phyloP scores from a whole-genome alignment of 1,284 basidiomycete genomes.

The Mycena sp. region DNA sequence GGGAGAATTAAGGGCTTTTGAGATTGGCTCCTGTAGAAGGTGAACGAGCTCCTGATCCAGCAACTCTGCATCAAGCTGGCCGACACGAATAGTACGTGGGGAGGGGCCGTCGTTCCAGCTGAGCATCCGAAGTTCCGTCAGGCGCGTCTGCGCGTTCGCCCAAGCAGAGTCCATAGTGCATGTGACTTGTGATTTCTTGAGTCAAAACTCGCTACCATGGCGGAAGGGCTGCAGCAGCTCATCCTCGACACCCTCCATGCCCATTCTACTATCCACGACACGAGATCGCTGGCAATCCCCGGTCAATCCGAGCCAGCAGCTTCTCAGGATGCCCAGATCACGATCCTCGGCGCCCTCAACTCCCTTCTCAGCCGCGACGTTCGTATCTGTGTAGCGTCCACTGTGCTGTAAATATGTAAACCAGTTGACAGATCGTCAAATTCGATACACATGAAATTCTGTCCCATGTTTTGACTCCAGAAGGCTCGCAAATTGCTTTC shows the following conservation, averaged over 20 bases:
- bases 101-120: slow-evolving; percentile 37
- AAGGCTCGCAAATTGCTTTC: slow-evolving; percentile 82
- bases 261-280: slow-evolving; percentile 73
- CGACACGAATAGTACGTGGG: slow-evolving; percentile 77
- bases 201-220: slow-evolving; percentile 53
- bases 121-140: slow-evolving; percentile 56
- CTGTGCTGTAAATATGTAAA: slow-evolving; percentile 19
- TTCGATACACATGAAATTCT: slow-evolving; percentile 84
- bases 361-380: slow-evolving; percentile 89
- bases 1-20: slow-evolving; percentile 73
- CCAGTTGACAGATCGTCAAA: slow-evolving; percentile 77
- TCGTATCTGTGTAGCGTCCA: slow-evolving; percentile 26
- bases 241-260: slow-evolving; percentile 78
- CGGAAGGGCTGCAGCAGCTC: slow-evolving; percentile 82
- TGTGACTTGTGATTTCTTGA: slow-evolving; percentile 9
- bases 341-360: slow-evolving; percentile 88
- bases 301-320: slow-evolving; percentile 65
- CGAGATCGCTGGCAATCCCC: slow-evolving; percentile 76
- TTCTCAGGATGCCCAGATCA: slow-evolving; percentile 80
- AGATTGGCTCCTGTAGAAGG: slow-evolving; percentile 86
- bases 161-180: slow-evolving; percentile 68
- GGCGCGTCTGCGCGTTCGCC: slow-evolving; percentile 63
- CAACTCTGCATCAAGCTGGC: slow-evolving; percentile 92
- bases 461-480: slow-evolving; percentile 78
- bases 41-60: slow-evolving; percentile 91